A percentile compares a stretch with the other conserved stretches of the same genome.
Conservation (phyloP, 768 basidiomycete species). For the Phaffia tasmanica region DNA sequence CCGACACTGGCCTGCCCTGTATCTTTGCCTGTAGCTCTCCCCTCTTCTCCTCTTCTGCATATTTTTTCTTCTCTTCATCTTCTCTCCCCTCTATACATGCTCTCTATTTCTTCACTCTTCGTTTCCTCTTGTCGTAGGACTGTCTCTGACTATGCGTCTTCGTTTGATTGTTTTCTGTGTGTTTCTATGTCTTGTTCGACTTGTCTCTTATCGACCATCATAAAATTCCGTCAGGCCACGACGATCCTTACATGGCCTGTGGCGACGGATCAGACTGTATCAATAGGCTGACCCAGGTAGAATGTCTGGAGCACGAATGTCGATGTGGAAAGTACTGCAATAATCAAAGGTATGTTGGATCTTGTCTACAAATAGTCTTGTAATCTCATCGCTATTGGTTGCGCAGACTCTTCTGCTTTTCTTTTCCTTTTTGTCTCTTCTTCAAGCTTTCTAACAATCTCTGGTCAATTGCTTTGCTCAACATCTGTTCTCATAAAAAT, state of each 20-base stretch:
- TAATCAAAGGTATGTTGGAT: conserved; percentile 66
- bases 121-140: not conserved
- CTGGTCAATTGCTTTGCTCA: not conserved
- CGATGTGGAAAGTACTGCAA: conserved; percentile 67
- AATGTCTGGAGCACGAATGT: conserved; percentile 85
- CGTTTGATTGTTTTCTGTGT: too few relatives aligned
- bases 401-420: not conserved
- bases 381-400: not conserved
- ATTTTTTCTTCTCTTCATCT: not conserved
- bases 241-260: conserved; percentile 59
- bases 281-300: conserved; percentile 91
- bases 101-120: not conserved
- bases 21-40: too few relatives aligned
- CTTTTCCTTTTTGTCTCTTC: not conserved
- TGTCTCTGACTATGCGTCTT: not conserved
- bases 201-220: not conserved
- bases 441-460: not conserved
- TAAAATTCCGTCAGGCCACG: conserved; percentile 43
- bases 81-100: not conserved
- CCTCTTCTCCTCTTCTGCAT: not conserved
- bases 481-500: conserved; percentile 2
- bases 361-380: not conserved
- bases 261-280: conserved; percentile 86
- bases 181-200: too few relatives aligned
- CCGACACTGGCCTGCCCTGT: not conserved